Evolutionary conservation across 306 rosid genomes (phyloP).

Genomic region (Prunus padus): DNA sequence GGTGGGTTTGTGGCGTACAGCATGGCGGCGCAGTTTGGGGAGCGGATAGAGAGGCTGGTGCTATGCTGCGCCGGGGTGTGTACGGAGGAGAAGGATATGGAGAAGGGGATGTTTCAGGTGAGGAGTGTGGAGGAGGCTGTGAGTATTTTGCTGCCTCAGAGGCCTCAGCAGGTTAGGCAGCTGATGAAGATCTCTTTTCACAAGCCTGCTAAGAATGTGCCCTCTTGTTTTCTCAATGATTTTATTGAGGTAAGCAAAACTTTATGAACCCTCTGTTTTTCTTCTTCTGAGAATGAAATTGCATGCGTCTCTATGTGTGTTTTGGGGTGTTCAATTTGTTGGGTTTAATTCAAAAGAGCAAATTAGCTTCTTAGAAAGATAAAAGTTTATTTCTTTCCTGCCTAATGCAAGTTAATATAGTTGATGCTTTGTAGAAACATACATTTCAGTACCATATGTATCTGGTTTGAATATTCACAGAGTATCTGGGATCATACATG

Average conservation of each 20-base stretch:
- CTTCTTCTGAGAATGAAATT: neutral
- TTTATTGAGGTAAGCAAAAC: constrained; percentile 53
- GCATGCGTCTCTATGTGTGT: neutral
- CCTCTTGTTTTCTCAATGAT: constrained; percentile 65
- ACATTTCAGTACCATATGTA: neutral
- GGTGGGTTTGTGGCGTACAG: constrained; percentile 90
- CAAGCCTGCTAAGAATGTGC: constrained; percentile 47
- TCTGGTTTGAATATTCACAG: neutral
- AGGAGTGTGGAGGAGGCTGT: constrained; percentile 68
- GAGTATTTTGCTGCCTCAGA: constrained; percentile 58
- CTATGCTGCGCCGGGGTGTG: constrained; percentile 80
- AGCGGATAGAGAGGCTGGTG: constrained; percentile 61
- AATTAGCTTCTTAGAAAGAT: neutral
- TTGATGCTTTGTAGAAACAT: neutral
- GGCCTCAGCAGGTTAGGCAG: constrained; percentile 53
- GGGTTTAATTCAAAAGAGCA: neutral
- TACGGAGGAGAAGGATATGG: constrained; percentile 76
- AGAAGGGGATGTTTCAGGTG: constrained; percentile 62
- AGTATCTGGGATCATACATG: neutral
- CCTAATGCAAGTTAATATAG: neutral
- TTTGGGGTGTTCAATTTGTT: neutral
- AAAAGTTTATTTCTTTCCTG: neutral
- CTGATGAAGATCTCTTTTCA: constrained; percentile 53
- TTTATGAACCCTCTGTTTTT: neutral
- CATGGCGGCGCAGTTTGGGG: constrained; percentile 71